Conservation (phyloP, 495 filamentous ascomycete species). For the Sphaerosporella brunnea region DNA sequence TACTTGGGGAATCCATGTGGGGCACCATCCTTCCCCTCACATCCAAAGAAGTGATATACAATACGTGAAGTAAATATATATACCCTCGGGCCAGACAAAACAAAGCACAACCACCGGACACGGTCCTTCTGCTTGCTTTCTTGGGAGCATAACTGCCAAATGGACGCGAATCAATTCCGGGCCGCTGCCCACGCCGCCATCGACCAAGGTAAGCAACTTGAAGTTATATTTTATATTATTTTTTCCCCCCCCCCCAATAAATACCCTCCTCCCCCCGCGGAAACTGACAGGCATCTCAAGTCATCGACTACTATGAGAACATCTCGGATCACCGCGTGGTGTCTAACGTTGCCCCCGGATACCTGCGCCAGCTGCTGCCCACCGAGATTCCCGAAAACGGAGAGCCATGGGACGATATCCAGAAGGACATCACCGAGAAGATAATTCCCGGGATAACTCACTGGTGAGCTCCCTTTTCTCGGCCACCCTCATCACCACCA, state of each 20-base stretch:
- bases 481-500: no score
- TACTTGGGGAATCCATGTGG: no score
- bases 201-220: slow-evolving; percentile 56
- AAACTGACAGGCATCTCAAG: slow-evolving; percentile 29
- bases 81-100: no score
- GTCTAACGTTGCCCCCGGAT: slow-evolving; percentile 68
- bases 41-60: no score
- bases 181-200: slow-evolving; percentile 65
- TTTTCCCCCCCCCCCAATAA: slow-evolving; percentile 3
- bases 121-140: neutral
- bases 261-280: neutral
- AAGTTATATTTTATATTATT: no score
- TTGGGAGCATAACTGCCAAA: slow-evolving; percentile 26
- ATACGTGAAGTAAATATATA: no score
- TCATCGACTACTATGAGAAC: slow-evolving; percentile 66
- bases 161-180: slow-evolving; percentile 72
- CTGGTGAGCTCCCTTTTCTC: slow-evolving; percentile 37
- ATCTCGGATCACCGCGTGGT: slow-evolving; percentile 54
- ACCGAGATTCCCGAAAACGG: slow-evolving; percentile 49
- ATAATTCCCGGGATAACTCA: slow-evolving; percentile 92
- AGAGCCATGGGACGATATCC: slow-evolving; percentile 65
- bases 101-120: neutral
- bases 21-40: no score
- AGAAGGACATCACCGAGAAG: slow-evolving; percentile 66
- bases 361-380: slow-evolving; percentile 66